Conservation (phyloP, 345 rosid species). For the Salix arbutifolia region DNA sequence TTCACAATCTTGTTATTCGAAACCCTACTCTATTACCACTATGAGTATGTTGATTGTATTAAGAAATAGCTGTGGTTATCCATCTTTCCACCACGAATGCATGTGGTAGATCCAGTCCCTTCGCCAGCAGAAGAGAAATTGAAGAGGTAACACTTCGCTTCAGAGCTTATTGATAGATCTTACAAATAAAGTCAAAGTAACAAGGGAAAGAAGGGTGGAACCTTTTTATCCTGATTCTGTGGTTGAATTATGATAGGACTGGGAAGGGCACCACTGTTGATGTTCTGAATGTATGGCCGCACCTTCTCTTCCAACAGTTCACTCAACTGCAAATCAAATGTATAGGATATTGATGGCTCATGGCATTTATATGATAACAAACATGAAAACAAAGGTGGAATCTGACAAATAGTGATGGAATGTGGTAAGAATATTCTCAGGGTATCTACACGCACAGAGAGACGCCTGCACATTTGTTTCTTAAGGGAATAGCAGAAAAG, state of each 20-base stretch:
- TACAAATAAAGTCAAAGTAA: not conserved
- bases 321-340: constrained; percentile 48
- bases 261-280: constrained; percentile 46
- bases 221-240: constrained; percentile 45
- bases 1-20: not conserved
- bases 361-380: not conserved
- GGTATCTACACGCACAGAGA: no score
- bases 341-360: not conserved
- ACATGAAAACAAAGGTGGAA: not conserved
- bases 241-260: constrained; percentile 55
- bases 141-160: not conserved
- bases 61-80: not conserved
- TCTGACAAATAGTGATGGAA: not conserved
- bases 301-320: constrained; percentile 85
- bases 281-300: constrained; percentile 56
- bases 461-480: not conserved
- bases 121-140: not conserved
- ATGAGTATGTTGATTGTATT: not conserved
- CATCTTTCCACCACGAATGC: not conserved
- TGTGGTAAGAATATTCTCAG: not conserved
- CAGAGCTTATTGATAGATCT: not conserved
- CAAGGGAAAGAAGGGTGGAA: not conserved
- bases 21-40: not conserved
- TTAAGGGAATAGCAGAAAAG: not conserved
- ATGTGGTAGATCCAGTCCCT: not conserved